Evolutionary conservation across 768 basidiomycete genomes (phyloP).

Genomic region (Coprinellus micaceus): DNA sequence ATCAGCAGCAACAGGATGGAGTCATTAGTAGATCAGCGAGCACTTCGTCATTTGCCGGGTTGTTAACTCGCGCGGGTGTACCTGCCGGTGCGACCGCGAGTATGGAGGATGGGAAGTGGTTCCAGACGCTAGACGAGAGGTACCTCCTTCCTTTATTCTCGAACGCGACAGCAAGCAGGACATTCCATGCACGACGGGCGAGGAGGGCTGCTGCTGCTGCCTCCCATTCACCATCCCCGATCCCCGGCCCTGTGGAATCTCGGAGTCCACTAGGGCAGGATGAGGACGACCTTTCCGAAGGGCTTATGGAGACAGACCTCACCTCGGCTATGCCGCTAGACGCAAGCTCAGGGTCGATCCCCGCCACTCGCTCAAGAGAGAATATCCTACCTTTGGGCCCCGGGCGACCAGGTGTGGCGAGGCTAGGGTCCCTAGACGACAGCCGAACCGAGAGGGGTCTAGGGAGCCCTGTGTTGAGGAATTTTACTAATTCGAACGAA

Average conservation of each 20-base stretch:
- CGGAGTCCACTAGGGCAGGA: conserved; percentile 8
- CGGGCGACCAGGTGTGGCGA: conserved; percentile 6
- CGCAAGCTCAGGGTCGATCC: not conserved
- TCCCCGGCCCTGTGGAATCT: conserved; percentile 20
- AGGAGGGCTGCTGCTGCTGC: conserved; percentile 37
- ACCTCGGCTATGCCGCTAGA: not conserved
- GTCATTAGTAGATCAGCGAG: not conserved
- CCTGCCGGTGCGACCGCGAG: conserved; percentile 14
- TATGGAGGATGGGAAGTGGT: conserved; percentile 87
- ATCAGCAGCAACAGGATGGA: conserved; percentile 23
- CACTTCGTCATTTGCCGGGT: not conserved
- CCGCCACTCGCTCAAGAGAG: conserved; percentile 1
- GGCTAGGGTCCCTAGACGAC: conserved; percentile 35
- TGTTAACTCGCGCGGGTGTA: not conserved
- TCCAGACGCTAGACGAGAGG: conserved; percentile 91
- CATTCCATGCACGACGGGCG: conserved; percentile 70
- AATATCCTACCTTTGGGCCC: not conserved
- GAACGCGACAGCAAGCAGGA: conserved; percentile 84
- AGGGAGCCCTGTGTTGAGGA: conserved; percentile 57
- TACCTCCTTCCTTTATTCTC: conserved; percentile 92
- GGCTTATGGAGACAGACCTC: conserved; percentile 3
- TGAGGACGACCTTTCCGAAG: not conserved
- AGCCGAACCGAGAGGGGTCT: conserved; percentile 62
- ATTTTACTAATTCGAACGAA: not conserved
- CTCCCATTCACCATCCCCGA: conserved; percentile 5